Evolutionary conservation across 139 green algal species (phyloP), one percentile per base, ranked within the genome.

Genomic region (Closterium sp.): DNA sequence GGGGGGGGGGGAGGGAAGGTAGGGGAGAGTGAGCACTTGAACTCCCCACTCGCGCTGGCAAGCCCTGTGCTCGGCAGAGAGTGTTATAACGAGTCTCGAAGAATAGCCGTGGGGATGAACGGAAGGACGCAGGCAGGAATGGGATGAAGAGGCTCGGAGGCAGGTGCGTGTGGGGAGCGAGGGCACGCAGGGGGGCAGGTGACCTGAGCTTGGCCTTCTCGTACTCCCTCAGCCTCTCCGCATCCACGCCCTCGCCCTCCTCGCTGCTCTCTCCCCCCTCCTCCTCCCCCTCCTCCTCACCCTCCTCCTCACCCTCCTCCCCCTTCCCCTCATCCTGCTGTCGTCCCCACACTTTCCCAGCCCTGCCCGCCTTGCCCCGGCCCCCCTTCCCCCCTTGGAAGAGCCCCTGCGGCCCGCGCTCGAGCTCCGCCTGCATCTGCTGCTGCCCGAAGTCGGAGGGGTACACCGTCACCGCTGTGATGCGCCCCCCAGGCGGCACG

Each of bases 361-460:
- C 21, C 90, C 2, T 89, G 86, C 25, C 88, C 91, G 34, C 87
- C 81, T 25, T 87, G 34, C 85, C 34, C 85, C 34, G 38, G 34
- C 36, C 9, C 89, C 83, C 55, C 55, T 23, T 86, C 21, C n/a
- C 83, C n/a, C 21, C 30, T 10, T 16, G 25, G 36, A 38, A 92
- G 28, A 95, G 25, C 5, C 89, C 95, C 94, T 96, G 93, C 0
- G 97, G 97, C n/a, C 97, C 97, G 23, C 87, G 38, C 12, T 34
- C 66, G 21, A 94, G 94, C 95, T 99, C 97, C 91, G 96, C 96
- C n/a, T 95, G 93, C 97, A 99, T 98, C 34, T 96, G 93, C 95
- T 98, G 87, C 88, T 98, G 92, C 1, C 97, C 97, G 89, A 98
- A 99, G 93, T 99, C 97, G 19, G 95, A 97, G 12, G 97, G 97